Evolutionary conservation across 306 rosid species (phyloP).

Genomic region (Oxytropis ochrocephala): DNA sequence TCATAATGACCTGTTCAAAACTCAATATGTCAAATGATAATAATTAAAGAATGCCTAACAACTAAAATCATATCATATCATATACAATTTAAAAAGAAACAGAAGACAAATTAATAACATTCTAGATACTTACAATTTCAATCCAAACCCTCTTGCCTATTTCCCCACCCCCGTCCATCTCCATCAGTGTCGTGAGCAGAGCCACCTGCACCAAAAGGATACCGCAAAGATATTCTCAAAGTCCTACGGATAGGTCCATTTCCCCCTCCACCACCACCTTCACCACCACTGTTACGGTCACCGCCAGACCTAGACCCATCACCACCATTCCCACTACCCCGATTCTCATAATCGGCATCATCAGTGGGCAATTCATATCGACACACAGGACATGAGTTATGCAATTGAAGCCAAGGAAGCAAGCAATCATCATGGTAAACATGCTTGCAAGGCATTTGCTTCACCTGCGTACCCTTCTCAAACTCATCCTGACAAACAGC

Average conservation of each 20-base stretch:
- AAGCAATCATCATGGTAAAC: slow-evolving; percentile 73
- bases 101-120: neutral
- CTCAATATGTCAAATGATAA: neutral
- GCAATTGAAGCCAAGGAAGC: slow-evolving; percentile 81
- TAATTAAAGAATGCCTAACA: neutral
- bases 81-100: neutral
- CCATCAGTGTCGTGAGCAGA: slow-evolving; percentile 22
- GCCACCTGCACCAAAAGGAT: slow-evolving; percentile 26
- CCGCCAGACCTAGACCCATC: slow-evolving; percentile 35
- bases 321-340: slow-evolving; percentile 6
- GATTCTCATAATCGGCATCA: slow-evolving; percentile 62
- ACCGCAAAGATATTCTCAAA: slow-evolving; percentile 35
- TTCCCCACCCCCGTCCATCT: slow-evolving; percentile 20
- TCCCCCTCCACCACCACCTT: slow-evolving; percentile 12
- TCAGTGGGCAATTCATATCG: slow-evolving; percentile 90
- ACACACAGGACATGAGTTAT: slow-evolving; percentile 91
- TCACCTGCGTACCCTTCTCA: slow-evolving; percentile 62
- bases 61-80: neutral
- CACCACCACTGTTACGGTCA: neutral
- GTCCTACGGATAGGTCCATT: slow-evolving; percentile 34
- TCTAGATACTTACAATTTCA: slow-evolving; percentile 28
- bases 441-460: slow-evolving; percentile 92
- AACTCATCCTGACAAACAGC: slow-evolving; percentile 94
- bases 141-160: slow-evolving; percentile 31
- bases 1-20: too few relatives aligned